Evolutionary conservation across 2,329 filamentous ascomycete genomes (phyloP), one percentile per base, ranked within the genome.

Genomic region (Leptoxyphium fumago): DNA sequence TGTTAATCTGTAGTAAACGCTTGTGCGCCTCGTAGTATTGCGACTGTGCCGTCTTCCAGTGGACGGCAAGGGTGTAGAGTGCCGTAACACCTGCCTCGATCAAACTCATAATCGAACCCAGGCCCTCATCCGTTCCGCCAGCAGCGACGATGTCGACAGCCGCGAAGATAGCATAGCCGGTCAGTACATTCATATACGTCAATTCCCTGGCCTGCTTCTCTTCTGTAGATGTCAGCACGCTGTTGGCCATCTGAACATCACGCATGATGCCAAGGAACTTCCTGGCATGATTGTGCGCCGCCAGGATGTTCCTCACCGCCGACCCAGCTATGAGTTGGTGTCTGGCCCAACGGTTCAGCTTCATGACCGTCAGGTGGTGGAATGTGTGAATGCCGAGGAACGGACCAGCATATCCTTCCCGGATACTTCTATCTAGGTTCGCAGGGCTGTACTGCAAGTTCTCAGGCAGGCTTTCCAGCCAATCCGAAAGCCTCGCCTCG

Each of bases 81-180:
- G 73, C 69, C 7, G 68, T 64, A 30, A 75, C 60, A 0, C 73
- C 73, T 29, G 70, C 67, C 14, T 65, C 53, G 41, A 82, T 69
- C 10, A 71, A 68, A 9, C 73, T 67, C 32, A 82, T 67, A 21
- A 74, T 64, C 10, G 66, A 63, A 1, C 69, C 58, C 10, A 83
- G 57, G 10, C 71, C 66, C 0, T 67, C 61, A 6, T 79, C 58
- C 1, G 67, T 55, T 1, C 79, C 76, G 5, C 72, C 74, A 0
- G 79, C 74, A 10, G 75, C 75, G 44, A 84, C 66, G 1, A 83
- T 74, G 51, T 86, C 82, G 29, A 80, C 67, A 0, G 80, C 79
- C 40, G 77, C 71, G 29, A 78, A 64, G 18, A 81, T 70, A 5
- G 73, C 71, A 49, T 75, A 75, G n/a, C 74, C 75, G 14, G 76